A percentile compares a stretch with the other conserved stretches of the same genome.
Conservation (phyloP, 2,329 filamentous ascomycete genomes). For the Didymella keratinophila region DNA sequence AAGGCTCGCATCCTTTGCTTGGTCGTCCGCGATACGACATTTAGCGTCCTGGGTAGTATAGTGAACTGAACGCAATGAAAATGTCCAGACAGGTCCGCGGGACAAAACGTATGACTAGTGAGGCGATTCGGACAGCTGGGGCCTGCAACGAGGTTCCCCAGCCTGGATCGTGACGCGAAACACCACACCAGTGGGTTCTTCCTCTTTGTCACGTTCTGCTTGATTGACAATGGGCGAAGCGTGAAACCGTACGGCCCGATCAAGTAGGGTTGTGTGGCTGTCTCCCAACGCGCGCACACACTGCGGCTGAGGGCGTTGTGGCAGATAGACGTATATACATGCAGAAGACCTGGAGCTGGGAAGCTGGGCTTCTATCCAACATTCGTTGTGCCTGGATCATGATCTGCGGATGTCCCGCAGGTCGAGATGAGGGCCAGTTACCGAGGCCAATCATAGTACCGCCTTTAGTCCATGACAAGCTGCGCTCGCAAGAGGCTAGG, state of each 20-base stretch:
- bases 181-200: conserved; percentile 3
- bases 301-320: not conserved
- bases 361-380: conserved; percentile 10
- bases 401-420: conserved; percentile 12
- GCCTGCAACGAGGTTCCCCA: conserved; percentile 3
- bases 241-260: conserved; percentile 4
- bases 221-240: not conserved
- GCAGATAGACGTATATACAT: conserved; percentile 4
- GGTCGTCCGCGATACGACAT: conserved; percentile 48
- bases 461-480: conserved; percentile 5
- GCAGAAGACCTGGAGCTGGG: conserved; percentile 4
- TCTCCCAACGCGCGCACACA: not conserved
- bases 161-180: conserved; percentile 3
- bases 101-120: not conserved
- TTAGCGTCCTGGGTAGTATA: not conserved
- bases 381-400: conserved; percentile 10
- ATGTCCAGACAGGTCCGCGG: not conserved
- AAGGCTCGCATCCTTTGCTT: conserved; percentile 48
- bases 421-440: conserved; percentile 5
- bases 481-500: not conserved
- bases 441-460: conserved; percentile 15
- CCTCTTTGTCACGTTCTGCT: conserved; percentile 3
- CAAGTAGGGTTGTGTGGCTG: not conserved
- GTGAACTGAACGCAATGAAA: not conserved
- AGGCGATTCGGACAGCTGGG: not conserved